Base-by-base conservation (phyloP, 2,329 filamentous ascomycete species). In the Diplodia sapinea region DNA sequence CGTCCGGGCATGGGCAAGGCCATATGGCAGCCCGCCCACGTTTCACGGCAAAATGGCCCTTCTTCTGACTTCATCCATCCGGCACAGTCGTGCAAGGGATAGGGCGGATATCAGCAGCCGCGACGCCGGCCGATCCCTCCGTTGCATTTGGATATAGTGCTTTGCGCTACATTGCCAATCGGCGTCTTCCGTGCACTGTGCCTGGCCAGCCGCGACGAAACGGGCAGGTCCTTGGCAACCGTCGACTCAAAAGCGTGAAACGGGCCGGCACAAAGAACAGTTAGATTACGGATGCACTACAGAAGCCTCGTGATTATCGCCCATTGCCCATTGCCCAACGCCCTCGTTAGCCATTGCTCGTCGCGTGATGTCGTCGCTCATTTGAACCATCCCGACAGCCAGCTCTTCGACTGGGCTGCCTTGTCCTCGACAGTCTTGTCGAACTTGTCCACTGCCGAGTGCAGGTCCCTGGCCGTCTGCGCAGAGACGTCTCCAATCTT, bases 391-490 rank as follows among this genome's bases (percentile, higher is more conserved):
- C 91, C 87, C 51, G 90, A 91, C 74, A 96, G 80, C 71, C 91
- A 90, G 74, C 88, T 87, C 88, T 97, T 97, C 54, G 93, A 91
- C 83, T 97, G 91, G 63, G 88, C 81, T 4, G 93, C 88, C 71
- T 89, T 88, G 71, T 91, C 84, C 83, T 94, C 91, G 64, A 97
- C 90, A 72, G 88, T 93, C 74, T 88, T 87, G 81, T 97, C 94
- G 74, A 94, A 89, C 78, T 90, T 87, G 80, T 97, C 90, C 63
- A 95, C 81, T 11, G 83, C 82, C 55, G 76, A 76, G 72, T 85
- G 82, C 71, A 87, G 70, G 67, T 85, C 80, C 68, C 78, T 80
- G 69, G 81, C 80, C 2, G 84, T 88, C 75, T 93, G 91, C 77
- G 89, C 87, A 73, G 90, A 79, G 38, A 89, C 81, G 69, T 89